Evolutionary conservation across 1,139 yeast species (phyloP).

Genomic region (Candida albicans): DNA sequence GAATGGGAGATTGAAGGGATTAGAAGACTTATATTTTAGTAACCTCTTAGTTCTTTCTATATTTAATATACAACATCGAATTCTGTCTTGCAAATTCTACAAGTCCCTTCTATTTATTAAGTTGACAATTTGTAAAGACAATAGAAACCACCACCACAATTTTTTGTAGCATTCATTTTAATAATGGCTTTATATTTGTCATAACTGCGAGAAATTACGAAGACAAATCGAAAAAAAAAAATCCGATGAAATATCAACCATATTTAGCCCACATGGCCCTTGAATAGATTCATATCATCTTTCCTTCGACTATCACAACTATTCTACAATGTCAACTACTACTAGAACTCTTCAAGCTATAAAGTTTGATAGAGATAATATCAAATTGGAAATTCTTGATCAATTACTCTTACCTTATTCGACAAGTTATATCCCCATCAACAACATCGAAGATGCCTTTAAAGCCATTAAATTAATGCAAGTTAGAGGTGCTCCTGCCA

Average conservation of each 20-base stretch:
- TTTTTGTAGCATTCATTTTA: too few relatives aligned
- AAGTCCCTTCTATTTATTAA: too few relatives aligned
- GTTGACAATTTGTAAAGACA: too few relatives aligned
- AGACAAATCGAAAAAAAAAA: too few relatives aligned
- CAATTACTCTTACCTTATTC: slow-evolving; percentile 82
- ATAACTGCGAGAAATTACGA: too few relatives aligned
- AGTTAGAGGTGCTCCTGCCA: slow-evolving; percentile 98
- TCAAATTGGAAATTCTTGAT: slow-evolving; percentile 64
- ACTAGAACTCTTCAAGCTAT: slow-evolving; percentile 60
- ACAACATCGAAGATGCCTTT: slow-evolving; percentile 69
- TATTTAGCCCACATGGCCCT: neutral
- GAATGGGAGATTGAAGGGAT: slow-evolving; percentile 77
- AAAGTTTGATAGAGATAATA: slow-evolving; percentile 51
- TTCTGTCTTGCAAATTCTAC: too few relatives aligned
- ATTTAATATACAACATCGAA: too few relatives aligned
- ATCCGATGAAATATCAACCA: neutral
- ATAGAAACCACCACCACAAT: too few relatives aligned
- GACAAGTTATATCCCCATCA: slow-evolving; percentile 63
- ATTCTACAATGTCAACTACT: neutral
- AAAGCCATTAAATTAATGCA: slow-evolving; percentile 85
- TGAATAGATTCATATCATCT: neutral
- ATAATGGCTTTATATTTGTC: too few relatives aligned
- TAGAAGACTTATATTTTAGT: slow-evolving; percentile 62
- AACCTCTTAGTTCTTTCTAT: too few relatives aligned
- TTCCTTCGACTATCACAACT: neutral